These are phyloP conservation scores for Tripidium arundinaceum DNA, from an alignment of 202 grass and related monocot species.

Conservation along the genomic window DNA sequence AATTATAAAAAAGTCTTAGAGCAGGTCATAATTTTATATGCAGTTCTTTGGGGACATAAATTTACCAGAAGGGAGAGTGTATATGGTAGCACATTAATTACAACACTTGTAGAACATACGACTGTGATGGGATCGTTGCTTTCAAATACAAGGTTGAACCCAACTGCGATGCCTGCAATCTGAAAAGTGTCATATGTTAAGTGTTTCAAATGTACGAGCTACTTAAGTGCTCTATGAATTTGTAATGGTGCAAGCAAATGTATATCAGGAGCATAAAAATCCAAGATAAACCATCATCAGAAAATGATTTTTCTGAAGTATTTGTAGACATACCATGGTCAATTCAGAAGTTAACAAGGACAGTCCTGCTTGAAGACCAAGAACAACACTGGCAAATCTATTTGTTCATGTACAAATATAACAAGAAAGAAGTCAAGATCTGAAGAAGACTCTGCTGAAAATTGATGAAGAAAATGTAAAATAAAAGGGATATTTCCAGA, in stretches of 20 bases:
- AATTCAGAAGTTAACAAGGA: slow-evolving; percentile 66
- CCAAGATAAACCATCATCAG: background rate
- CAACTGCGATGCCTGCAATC: slow-evolving; percentile 56
- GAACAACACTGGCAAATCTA: slow-evolving; percentile 51
- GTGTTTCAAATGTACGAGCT: background rate
- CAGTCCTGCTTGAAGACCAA: slow-evolving; percentile 69
- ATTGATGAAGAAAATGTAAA: background rate
- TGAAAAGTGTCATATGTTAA: slow-evolving; percentile 27
- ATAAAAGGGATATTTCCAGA: background rate
- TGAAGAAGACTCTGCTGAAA: background rate
- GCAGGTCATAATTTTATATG: background rate
- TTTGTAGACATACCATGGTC: slow-evolving; percentile 47
- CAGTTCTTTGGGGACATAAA: background rate
- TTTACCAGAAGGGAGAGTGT: slow-evolving; percentile 48
- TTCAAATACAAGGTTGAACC: slow-evolving; percentile 63
- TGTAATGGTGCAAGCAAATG: background rate
- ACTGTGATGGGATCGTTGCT: slow-evolving; percentile 36
- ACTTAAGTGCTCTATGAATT: background rate
- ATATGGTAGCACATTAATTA: slow-evolving; percentile 57
- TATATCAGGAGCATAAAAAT: background rate
- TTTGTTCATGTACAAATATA: slow-evolving; percentile 25
- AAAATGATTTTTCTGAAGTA: background rate
- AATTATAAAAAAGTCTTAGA: background rate
- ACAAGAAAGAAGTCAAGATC: background rate
- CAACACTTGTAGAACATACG: slow-evolving; percentile 44